Percentiles rank a stretch among this genome's conserved stretches.
phyloP scores from a whole-genome alignment of 495 filamentous ascomycete genomes.

The Penicillium malachiteum region DNA sequence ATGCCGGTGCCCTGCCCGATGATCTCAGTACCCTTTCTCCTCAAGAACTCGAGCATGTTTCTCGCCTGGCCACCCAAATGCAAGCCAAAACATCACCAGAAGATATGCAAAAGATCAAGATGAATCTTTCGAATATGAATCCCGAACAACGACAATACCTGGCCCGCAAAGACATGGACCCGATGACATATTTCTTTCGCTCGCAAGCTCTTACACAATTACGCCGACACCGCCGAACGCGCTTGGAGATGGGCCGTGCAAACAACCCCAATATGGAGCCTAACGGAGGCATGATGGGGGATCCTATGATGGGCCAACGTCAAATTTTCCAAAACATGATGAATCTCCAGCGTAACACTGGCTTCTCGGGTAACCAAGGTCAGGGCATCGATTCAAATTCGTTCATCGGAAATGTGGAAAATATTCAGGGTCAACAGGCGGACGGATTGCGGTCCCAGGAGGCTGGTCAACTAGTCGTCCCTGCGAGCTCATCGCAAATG shows the following conservation, averaged over 20 bases:
- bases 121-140: constrained; percentile 43
- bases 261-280: constrained; percentile 31
- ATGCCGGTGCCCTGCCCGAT: constrained; percentile 30
- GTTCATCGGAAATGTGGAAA: constrained; percentile 53
- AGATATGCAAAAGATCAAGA: constrained; percentile 46
- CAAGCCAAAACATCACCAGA: constrained; percentile 38
- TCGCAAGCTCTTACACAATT: constrained; percentile 44
- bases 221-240: constrained; percentile 33
- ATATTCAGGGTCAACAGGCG: constrained; percentile 60
- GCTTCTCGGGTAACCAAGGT: constrained; percentile 33
- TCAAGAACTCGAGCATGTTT: constrained; percentile 46
- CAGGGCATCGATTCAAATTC: constrained; percentile 46
- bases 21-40: constrained; percentile 39
- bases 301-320: constrained; percentile 43
- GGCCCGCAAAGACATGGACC: constrained; percentile 42
- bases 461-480: constrained; percentile 64
- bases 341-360: constrained; percentile 42
- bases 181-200: constrained; percentile 50
- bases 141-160: constrained; percentile 44
- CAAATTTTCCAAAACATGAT: constrained; percentile 46
- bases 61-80: constrained; percentile 41
- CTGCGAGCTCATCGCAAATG: constrained; percentile 57
- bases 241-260: constrained; percentile 33
- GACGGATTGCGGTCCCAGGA: constrained; percentile 63
- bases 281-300: constrained; percentile 36